These are phyloP conservation scores for Ganoderma resinaceum DNA, from an alignment of 1,284 basidiomycete genomes.

Conservation along the genomic window DNA sequence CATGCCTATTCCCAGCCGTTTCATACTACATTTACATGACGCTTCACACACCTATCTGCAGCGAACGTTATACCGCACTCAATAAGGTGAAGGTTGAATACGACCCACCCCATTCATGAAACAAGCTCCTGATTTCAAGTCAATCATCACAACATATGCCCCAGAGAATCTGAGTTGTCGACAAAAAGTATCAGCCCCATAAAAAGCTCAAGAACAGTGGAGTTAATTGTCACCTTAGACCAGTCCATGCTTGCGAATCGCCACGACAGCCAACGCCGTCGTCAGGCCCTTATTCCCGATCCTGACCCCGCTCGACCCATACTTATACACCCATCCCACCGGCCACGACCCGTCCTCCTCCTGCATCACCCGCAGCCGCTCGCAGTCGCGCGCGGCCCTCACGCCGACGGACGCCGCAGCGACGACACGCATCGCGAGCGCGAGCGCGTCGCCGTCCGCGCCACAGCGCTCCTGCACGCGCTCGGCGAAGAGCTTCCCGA, in stretches of 20 bases:
- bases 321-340: slow-evolving; percentile 55
- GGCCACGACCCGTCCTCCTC: slow-evolving; percentile 57
- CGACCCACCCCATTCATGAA: background rate
- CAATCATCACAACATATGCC: background rate
- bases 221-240: background rate
- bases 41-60: background rate
- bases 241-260: slow-evolving; percentile 1
- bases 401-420: slow-evolving; percentile 50
- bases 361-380: slow-evolving; percentile 50
- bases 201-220: background rate
- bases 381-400: slow-evolving; percentile 49
- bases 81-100: background rate
- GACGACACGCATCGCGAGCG: slow-evolving; percentile 54
- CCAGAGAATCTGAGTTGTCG: background rate
- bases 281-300: slow-evolving; percentile 23
- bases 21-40: background rate
- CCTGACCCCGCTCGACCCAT: slow-evolving; percentile 48
- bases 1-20: background rate
- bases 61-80: background rate
- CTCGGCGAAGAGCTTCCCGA: slow-evolving; percentile 45
- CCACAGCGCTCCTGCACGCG: slow-evolving; percentile 58
- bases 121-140: background rate
- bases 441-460: slow-evolving; percentile 51
- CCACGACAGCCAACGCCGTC: slow-evolving; percentile 2
- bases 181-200: background rate